phyloP scores from a whole-genome alignment of 2,329 filamentous ascomycete species.

The Arthrobotrys entomopaga region DNA sequence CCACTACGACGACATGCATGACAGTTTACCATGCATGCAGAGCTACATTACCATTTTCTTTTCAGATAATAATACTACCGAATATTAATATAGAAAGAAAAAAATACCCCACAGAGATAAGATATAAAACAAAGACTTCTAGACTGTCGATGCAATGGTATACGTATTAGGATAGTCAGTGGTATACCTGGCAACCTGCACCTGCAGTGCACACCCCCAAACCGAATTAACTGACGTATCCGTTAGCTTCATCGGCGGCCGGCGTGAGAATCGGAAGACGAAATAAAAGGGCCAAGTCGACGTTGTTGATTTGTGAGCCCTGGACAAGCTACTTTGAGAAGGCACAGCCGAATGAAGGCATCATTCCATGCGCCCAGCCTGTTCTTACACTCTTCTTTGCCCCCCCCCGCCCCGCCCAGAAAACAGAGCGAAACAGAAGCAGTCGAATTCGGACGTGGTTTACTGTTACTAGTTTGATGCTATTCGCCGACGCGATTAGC shows the following conservation, averaged over 20 bases:
- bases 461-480: no score
- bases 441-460: no score
- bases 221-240: neutral
- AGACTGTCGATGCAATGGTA: no score
- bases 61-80: no score
- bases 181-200: no score
- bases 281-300: neutral
- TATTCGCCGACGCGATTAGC: conserved; percentile 19
- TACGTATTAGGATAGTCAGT: no score
- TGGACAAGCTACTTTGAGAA: neutral
- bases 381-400: neutral
- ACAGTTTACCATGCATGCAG: no score
- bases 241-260: neutral
- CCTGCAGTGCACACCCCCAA: neutral
- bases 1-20: no score
- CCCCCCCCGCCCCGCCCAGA: neutral
- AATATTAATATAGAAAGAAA: neutral
- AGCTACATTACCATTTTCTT: no score
- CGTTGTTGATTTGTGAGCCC: neutral
- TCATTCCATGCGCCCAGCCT: no score
- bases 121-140: conserved; percentile 1
- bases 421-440: no score
- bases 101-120: conserved; percentile 9
- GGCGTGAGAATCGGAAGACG: neutral
- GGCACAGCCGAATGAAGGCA: conserved; percentile 21